Evolutionary conservation across 148 eudicot genomes (phyloP).

Genomic region (Vaccinium myrtillus): DNA sequence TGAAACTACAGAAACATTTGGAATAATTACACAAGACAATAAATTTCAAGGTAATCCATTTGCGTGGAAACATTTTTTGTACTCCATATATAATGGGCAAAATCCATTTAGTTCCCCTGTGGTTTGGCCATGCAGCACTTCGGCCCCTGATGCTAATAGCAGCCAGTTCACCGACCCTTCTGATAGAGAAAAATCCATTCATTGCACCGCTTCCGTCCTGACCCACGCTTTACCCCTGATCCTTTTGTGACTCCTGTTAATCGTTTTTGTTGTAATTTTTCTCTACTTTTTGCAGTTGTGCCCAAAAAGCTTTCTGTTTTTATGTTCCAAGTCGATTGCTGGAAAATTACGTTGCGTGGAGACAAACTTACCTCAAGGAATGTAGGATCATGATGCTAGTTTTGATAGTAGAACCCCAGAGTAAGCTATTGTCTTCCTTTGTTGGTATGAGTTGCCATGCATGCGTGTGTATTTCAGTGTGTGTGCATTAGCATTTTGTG

Average conservation of each 20-base stretch:
- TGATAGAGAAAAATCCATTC: neutral
- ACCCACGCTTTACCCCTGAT: neutral
- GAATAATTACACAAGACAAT: conserved; percentile 63
- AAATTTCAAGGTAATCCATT: conserved; percentile 51
- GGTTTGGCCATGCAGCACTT: neutral
- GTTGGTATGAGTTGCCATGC: neutral
- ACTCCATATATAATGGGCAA: neutral
- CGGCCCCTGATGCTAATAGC: neutral
- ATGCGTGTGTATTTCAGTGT: neutral
- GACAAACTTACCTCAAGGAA: conserved; percentile 55
- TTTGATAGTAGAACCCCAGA: neutral
- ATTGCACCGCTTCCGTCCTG: too few species aligned
- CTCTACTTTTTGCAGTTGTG: conserved; percentile 47
- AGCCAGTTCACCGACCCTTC: neutral
- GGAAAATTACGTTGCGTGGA: conserved; percentile 78
- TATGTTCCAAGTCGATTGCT: conserved; percentile 69
- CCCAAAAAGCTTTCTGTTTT: conserved; percentile 71
- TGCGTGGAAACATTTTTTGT: neutral
- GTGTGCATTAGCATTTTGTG: neutral
- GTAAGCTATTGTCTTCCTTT: conserved; percentile 8
- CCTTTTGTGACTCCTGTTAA: neutral
- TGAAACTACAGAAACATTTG: conserved; percentile 83
- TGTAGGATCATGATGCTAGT: conserved; percentile 28
- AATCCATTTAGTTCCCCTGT: neutral
- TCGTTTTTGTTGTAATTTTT: conserved; percentile 2